These are phyloP conservation scores for Neurospora sp. DNA, from an alignment of 495 filamentous ascomycete genomes.

Conservation along the genomic window DNA sequence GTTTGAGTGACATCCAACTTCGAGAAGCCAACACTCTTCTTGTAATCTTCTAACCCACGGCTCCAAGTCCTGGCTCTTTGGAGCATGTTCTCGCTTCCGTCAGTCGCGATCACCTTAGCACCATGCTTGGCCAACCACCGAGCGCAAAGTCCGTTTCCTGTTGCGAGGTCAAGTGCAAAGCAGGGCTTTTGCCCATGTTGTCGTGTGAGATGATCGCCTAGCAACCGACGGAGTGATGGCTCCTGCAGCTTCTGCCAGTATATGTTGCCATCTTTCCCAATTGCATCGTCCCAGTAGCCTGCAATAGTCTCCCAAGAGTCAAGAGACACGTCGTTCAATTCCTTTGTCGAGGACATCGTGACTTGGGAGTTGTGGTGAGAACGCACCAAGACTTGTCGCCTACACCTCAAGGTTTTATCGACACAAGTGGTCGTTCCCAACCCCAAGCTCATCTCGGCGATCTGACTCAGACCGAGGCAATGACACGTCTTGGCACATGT, in stretches of 20 bases:
- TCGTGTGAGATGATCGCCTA: slow-evolving; percentile 6
- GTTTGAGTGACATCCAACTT: slow-evolving; percentile 27
- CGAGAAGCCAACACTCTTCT: slow-evolving; percentile 10
- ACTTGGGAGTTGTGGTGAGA: background rate
- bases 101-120: slow-evolving; percentile 27
- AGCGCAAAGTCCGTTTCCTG: slow-evolving; percentile 33
- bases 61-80: slow-evolving; percentile 14
- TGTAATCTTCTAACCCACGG: too few relatives aligned
- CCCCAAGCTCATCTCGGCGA: background rate
- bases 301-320: slow-evolving; percentile 27
- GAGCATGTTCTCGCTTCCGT: slow-evolving; percentile 25
- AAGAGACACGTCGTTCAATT: slow-evolving; percentile 5
- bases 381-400: background rate
- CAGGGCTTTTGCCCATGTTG: slow-evolving; percentile 2
- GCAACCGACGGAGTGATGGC: slow-evolving; percentile 25
- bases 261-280: slow-evolving; percentile 29
- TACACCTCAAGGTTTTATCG: background rate
- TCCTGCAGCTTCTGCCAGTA: slow-evolving; percentile 29
- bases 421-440: background rate
- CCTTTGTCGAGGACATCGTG: background rate
- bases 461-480: background rate
- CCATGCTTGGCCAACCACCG: slow-evolving; percentile 25
- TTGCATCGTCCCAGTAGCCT: slow-evolving; percentile 25
- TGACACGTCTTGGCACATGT: background rate
- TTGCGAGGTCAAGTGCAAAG: slow-evolving; percentile 29